Evolutionary conservation across 129 eudicot genomes (phyloP).

Genomic region (Saussurea involucrata): DNA sequence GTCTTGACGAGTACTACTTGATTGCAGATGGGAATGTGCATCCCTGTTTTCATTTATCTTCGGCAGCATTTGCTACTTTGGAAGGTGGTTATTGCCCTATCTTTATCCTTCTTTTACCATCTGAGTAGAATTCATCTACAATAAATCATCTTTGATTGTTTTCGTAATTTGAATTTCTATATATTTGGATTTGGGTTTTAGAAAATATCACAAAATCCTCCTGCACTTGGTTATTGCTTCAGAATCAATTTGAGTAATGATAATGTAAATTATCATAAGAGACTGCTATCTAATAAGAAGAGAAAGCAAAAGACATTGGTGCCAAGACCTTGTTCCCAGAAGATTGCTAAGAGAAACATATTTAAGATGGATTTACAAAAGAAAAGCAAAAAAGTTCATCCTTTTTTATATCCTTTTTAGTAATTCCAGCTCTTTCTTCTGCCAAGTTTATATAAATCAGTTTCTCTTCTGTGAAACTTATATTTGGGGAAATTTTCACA

Average conservation of each 20-base stretch:
- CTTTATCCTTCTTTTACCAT: background rate
- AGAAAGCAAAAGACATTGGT: background rate
- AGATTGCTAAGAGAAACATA: slow-evolving; percentile 4
- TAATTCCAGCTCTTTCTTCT: background rate
- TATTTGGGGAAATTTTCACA: slow-evolving; percentile 2
- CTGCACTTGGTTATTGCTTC: slow-evolving; percentile 10
- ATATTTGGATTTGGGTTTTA: background rate
- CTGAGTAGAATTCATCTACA: slow-evolving; percentile 10
- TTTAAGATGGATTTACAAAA: background rate
- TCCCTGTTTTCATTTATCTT: slow-evolving; percentile 73
- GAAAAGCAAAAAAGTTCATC: background rate
- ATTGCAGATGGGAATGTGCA: slow-evolving; percentile 98
- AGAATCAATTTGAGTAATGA: background rate
- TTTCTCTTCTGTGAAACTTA: slow-evolving; percentile 6
- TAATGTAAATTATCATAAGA: background rate
- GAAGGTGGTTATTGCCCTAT: slow-evolving; percentile 56
- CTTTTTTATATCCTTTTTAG: background rate
- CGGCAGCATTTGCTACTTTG: slow-evolving; percentile 84
- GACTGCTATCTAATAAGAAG: background rate
- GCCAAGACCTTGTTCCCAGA: background rate
- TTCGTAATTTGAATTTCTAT: background rate
- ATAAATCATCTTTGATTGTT: background rate
- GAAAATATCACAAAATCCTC: background rate
- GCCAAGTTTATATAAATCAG: background rate
- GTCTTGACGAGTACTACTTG: slow-evolving; percentile 50